Evolutionary conservation across 1,284 basidiomycete genomes (phyloP).

Genomic region (Trichosporon asahii): DNA sequence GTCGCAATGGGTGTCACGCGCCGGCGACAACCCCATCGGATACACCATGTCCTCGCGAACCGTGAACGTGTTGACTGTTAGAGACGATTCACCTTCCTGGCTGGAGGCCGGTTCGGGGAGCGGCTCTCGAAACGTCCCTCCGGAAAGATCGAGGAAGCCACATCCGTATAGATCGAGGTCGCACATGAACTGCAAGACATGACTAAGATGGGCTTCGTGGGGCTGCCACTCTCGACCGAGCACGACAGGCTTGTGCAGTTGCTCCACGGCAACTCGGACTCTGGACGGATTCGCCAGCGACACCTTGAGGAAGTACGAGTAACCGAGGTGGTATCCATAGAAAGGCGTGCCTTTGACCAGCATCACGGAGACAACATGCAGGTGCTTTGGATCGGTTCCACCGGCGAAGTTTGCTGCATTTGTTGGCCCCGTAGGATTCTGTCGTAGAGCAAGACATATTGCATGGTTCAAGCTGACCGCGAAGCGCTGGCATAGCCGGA

Average conservation of each 20-base stretch:
- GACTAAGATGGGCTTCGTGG: conserved; percentile 88
- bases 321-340: conserved; percentile 87
- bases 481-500: conserved; percentile 47
- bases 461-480: conserved; percentile 50
- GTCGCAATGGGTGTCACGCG: conserved; percentile 64
- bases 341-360: conserved; percentile 93
- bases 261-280: conserved; percentile 66
- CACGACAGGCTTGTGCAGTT: conserved; percentile 74
- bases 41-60: conserved; percentile 41
- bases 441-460: conserved; percentile 47
- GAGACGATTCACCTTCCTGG: not conserved
- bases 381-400: conserved; percentile 46
- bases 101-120: conserved; percentile 47
- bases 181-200: conserved; percentile 86
- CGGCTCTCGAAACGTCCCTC: conserved; percentile 56
- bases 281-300: conserved; percentile 68
- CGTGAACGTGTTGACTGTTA: conserved; percentile 32
- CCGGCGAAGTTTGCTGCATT: conserved; percentile 35
- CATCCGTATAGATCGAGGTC: conserved; percentile 96
- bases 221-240: conserved; percentile 72
- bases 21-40: conserved; percentile 55
- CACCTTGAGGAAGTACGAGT: conserved; percentile 87
- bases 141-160: conserved; percentile 70
- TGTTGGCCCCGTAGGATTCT: conserved; percentile 37
- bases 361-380: conserved; percentile 63